Evolutionary conservation across 2,329 filamentous ascomycete genomes (phyloP).

Genomic region (Cadophora sp.): DNA sequence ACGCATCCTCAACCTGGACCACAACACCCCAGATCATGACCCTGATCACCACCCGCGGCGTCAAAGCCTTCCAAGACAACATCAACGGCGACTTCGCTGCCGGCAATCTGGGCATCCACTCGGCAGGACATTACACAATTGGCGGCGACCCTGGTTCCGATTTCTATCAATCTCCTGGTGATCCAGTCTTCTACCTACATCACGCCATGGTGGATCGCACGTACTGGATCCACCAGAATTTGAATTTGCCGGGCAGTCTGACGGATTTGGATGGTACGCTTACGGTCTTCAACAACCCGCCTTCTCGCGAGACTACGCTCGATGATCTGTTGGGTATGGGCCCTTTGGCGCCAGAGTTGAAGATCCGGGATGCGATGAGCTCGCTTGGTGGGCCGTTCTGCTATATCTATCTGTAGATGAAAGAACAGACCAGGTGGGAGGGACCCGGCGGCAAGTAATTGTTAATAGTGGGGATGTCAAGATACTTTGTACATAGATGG

Average conservation of each 20-base stretch:
- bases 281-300: slow-evolving; percentile 50
- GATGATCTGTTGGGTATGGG: slow-evolving; percentile 18
- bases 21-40: slow-evolving; percentile 19
- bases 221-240: slow-evolving; percentile 54
- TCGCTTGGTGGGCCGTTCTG: slow-evolving; percentile 22
- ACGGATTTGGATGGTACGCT: slow-evolving; percentile 47
- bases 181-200: slow-evolving; percentile 54
- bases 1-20: slow-evolving; percentile 8
- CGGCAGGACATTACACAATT: slow-evolving; percentile 49
- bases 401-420: slow-evolving; percentile 28
- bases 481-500: neutral
- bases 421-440: neutral
- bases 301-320: slow-evolving; percentile 50
- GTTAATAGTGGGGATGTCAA: neutral
- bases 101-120: slow-evolving; percentile 27
- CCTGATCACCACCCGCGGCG: slow-evolving; percentile 13
- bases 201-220: slow-evolving; percentile 54
- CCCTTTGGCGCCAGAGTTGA: slow-evolving; percentile 10
- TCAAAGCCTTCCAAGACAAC: slow-evolving; percentile 24
- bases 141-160: slow-evolving; percentile 51
- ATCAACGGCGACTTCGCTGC: slow-evolving; percentile 40
- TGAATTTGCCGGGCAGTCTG: slow-evolving; percentile 44
- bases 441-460: neutral
- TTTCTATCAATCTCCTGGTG: slow-evolving; percentile 50
- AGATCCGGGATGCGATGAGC: slow-evolving; percentile 23